These are phyloP conservation scores for Populus ilicifolia DNA, from an alignment of 345 rosid species.

Conservation along the genomic window DNA sequence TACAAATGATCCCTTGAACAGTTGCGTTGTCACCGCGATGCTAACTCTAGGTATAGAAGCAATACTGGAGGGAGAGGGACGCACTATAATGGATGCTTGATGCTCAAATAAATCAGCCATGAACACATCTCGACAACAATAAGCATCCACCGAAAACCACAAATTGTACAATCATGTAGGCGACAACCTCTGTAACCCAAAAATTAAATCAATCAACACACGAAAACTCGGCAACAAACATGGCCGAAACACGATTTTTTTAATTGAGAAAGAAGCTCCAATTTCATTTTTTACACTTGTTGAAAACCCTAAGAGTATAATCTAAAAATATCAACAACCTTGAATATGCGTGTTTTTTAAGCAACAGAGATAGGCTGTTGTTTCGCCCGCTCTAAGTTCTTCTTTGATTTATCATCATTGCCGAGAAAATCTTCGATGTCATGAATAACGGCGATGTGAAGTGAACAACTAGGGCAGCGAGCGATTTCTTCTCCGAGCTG, in stretches of 20 bases:
- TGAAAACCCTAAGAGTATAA: background rate
- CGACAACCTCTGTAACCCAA: background rate
- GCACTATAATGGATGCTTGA: background rate
- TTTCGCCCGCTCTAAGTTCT: slow-evolving; percentile 35
- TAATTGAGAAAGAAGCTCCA: background rate
- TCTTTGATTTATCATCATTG: slow-evolving; percentile 26
- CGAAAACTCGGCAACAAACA: background rate
- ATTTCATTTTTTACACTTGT: background rate
- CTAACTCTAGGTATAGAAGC: background rate
- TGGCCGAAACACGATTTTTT: background rate
- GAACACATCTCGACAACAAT: background rate
- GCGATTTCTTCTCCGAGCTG: slow-evolving; percentile 81
- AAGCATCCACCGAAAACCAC: background rate
- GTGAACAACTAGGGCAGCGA: slow-evolving; percentile 90
- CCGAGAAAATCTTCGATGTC: slow-evolving; percentile 69
- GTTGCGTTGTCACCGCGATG: background rate
- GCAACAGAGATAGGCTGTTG: slow-evolving; percentile 58
- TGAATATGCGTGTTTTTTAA: slow-evolving; percentile 15
- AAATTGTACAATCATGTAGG: background rate
- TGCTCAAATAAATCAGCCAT: background rate
- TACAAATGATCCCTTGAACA: background rate
- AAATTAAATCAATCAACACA: background rate
- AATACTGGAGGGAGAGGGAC: background rate
- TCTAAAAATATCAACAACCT: background rate
- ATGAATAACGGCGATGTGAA: slow-evolving; percentile 81